phyloP scores from a whole-genome alignment of 2,329 filamentous ascomycete genomes.

The Fusarium ramigenum region DNA sequence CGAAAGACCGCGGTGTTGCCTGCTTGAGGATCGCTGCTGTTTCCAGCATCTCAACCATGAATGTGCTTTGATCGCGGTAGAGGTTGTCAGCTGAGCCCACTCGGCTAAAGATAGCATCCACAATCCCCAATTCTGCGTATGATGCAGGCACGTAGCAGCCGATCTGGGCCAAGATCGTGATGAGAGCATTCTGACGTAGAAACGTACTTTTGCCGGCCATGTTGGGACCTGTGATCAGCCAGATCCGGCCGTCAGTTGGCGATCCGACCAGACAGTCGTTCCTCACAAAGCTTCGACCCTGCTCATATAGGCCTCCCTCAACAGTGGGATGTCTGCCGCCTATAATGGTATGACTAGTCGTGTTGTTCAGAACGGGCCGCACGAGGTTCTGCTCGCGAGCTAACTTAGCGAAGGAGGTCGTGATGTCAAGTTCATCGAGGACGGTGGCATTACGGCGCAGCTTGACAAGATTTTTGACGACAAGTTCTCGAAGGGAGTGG shows the following conservation, averaged over 20 bases:
- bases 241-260: conserved; percentile 68
- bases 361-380: conserved; percentile 75
- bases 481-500: conserved; percentile 74
- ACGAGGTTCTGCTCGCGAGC: conserved; percentile 78
- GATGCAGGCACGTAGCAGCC: conserved; percentile 92
- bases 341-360: conserved; percentile 76
- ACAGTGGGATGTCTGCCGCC: conserved; percentile 94
- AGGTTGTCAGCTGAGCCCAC: conserved; percentile 94
- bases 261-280: conserved; percentile 88
- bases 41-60: conserved; percentile 99
- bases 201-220: conserved; percentile 99
- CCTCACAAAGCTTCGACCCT: conserved; percentile 82
- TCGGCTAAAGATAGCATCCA: conserved; percentile 96
- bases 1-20: conserved; percentile 85
- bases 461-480: conserved; percentile 84
- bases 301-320: conserved; percentile 79
- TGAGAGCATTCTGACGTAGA: conserved; percentile 92
- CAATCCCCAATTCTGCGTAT: conserved; percentile 85
- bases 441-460: conserved; percentile 90
- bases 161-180: conserved; percentile 91
- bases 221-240: conserved; percentile 86
- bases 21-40: conserved; percentile 88
- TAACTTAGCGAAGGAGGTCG: conserved; percentile 83
- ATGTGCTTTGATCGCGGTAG: conserved; percentile 94
- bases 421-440: conserved; percentile 91